Percentiles rank a stretch among this genome's conserved stretches.
Evolutionary conservation across 2,329 filamentous ascomycete genomes (phyloP).

Genomic region (Leptodontidium sp.): DNA sequence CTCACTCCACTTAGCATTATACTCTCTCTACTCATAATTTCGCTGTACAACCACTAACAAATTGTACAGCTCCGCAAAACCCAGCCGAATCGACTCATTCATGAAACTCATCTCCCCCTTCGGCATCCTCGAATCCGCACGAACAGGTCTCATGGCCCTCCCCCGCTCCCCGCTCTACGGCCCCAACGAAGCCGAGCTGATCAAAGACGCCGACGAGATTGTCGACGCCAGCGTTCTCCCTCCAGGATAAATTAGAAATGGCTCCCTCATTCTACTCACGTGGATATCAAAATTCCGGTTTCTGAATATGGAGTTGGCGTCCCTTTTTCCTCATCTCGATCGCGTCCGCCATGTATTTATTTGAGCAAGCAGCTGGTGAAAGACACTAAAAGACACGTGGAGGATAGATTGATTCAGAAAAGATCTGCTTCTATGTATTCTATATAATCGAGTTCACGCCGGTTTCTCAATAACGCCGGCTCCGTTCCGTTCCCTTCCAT

Average conservation of each 20-base stretch:
- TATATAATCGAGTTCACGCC: constrained; percentile 29
- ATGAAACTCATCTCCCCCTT: constrained; percentile 95
- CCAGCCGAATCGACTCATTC: constrained; percentile 92
- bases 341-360: background rate
- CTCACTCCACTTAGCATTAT: background rate
- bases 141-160: constrained; percentile 96
- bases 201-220: constrained; percentile 91
- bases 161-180: constrained; percentile 89
- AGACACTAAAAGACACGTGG: constrained; percentile 23
- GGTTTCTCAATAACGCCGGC: constrained; percentile 21
- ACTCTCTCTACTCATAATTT: background rate
- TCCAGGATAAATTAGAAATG: constrained; percentile 70
- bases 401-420: constrained; percentile 26
- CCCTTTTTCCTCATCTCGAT: background rate
- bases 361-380: constrained; percentile 10
- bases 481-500: constrained; percentile 14
- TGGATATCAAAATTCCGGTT: constrained; percentile 25
- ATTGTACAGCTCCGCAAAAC: constrained; percentile 76
- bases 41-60: constrained; percentile 29
- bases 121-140: constrained; percentile 93
- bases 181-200: constrained; percentile 71
- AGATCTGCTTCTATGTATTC: constrained; percentile 36
- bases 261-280: constrained; percentile 20
- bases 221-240: constrained; percentile 94
- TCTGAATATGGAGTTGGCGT: constrained; percentile 38